phyloP scores from a whole-genome alignment of 169 alveolate genomes.

The Plasmodium fragile region DNA sequence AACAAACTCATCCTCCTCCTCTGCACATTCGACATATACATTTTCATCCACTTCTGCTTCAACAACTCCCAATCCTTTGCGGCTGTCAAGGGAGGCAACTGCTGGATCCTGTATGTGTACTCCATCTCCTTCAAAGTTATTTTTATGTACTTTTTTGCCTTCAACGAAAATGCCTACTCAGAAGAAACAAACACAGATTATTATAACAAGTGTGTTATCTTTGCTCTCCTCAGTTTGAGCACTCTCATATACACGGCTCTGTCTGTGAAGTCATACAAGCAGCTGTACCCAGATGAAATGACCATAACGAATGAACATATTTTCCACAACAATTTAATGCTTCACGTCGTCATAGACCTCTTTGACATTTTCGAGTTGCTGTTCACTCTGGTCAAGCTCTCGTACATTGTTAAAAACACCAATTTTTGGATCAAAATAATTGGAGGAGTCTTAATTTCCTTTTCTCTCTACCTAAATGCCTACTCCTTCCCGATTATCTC shows the following conservation, averaged over 20 bases:
- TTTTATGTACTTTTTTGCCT: slow-evolving; percentile 80
- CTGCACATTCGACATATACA: slow-evolving; percentile 79
- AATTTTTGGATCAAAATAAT: slow-evolving; percentile 68
- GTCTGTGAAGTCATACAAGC: slow-evolving; percentile 78
- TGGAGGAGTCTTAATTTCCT: slow-evolving; percentile 63
- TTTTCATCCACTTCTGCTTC: slow-evolving; percentile 78
- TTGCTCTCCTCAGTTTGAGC: slow-evolving; percentile 76
- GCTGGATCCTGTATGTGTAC: slow-evolving; percentile 84
- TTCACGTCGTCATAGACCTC: slow-evolving; percentile 82
- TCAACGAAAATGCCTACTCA: slow-evolving; percentile 67
- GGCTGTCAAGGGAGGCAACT: slow-evolving; percentile 83
- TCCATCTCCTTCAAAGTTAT: slow-evolving; percentile 81
- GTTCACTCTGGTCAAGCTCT: slow-evolving; percentile 35
- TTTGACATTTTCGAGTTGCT: slow-evolving; percentile 81
- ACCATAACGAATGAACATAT: slow-evolving; percentile 82
- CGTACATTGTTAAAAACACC: slow-evolving; percentile 38
- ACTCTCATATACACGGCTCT: slow-evolving; percentile 80
- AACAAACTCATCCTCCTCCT: slow-evolving; percentile 76
- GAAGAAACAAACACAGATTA: slow-evolving; percentile 78
- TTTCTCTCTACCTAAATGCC: slow-evolving; percentile 49
- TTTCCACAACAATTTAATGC: slow-evolving; percentile 82
- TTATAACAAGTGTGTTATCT: slow-evolving; percentile 67
- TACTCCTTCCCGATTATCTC: slow-evolving; percentile 68
- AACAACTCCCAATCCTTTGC: slow-evolving; percentile 80
- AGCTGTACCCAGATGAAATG: slow-evolving; percentile 51